A percentile compares a stretch with the other conserved stretches of the same genome.
phyloP scores from a whole-genome alignment of 75 land plant genomes.

The Larix kaempferi region DNA sequence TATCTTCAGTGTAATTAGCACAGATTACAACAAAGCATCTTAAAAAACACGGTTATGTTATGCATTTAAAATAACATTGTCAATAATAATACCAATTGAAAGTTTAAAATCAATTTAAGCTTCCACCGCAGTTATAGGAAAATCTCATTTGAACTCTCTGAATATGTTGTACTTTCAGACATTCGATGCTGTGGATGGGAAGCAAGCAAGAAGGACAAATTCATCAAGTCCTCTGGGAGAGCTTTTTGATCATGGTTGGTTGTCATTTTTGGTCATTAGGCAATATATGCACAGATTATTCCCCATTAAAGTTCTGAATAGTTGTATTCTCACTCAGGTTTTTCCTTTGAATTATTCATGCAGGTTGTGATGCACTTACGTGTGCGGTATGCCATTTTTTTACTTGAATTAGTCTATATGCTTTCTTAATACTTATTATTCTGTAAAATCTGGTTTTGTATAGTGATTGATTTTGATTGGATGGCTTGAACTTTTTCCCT shows the following conservation, averaged over 20 bases:
- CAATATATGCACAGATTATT: not conserved
- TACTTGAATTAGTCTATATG: conserved; percentile 1
- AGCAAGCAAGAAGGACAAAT: conserved; percentile 97
- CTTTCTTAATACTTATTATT: too few relatives aligned
- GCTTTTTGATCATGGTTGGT: conserved; percentile 98
- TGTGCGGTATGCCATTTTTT: conserved; percentile 76
- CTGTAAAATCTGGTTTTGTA: not conserved
- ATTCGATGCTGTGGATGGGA: conserved; percentile 99
- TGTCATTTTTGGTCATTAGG: not conserved
- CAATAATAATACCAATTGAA: too few relatives aligned
- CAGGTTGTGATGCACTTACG: conserved; percentile 98
- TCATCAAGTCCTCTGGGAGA: conserved; percentile 99
- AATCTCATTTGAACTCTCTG: too few relatives aligned
- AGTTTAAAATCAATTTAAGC: too few relatives aligned
- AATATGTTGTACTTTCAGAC: conserved; percentile 47
- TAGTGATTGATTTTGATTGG: too few relatives aligned
- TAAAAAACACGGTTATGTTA: too few relatives aligned
- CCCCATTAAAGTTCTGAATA: not conserved
- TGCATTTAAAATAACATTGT: too few relatives aligned
- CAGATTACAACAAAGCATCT: too few relatives aligned
- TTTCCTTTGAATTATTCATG: conserved; percentile 13
- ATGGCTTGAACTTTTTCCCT: too few relatives aligned
- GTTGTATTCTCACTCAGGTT: not conserved
- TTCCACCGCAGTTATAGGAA: too few relatives aligned
- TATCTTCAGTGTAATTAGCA: too few relatives aligned